Conservation (phyloP, 2,329 filamentous ascomycete species). For the Dothiorella sarmentorum region DNA sequence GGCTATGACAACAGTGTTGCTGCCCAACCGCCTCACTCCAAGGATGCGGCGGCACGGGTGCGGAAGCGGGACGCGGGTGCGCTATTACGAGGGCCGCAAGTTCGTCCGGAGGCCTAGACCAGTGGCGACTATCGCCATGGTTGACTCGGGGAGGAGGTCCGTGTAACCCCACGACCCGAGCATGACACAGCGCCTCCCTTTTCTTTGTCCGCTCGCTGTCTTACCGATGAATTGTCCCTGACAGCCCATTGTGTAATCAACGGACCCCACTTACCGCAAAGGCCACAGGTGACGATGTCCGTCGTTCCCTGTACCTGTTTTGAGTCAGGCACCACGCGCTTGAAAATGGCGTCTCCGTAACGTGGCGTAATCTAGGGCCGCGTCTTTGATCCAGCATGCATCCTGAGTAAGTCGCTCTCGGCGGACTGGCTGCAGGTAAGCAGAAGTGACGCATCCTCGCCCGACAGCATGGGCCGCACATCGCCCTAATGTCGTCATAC, state of each 20-base stretch:
- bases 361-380: neutral
- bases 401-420: conserved; percentile 1
- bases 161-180: neutral
- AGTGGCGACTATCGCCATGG: conserved; percentile 4
- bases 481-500: neutral
- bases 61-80: neutral
- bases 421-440: neutral
- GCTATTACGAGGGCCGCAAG: neutral
- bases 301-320: neutral
- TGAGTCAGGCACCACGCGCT: neutral
- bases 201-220: neutral
- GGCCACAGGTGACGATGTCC: neutral
- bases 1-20: neutral
- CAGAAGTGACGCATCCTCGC: neutral
- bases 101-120: neutral
- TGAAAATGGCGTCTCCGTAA: neutral
- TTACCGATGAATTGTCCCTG: neutral
- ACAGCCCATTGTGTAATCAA: neutral
- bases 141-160: neutral
- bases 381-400: neutral
- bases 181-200: neutral
- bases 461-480: neutral
- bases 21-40: conserved; percentile 1
- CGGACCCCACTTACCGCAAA: neutral
- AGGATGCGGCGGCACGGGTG: conserved; percentile 1